Evolutionary conservation across 305 asterid genomes (phyloP).

Genomic region (Solanum hybrid): DNA sequence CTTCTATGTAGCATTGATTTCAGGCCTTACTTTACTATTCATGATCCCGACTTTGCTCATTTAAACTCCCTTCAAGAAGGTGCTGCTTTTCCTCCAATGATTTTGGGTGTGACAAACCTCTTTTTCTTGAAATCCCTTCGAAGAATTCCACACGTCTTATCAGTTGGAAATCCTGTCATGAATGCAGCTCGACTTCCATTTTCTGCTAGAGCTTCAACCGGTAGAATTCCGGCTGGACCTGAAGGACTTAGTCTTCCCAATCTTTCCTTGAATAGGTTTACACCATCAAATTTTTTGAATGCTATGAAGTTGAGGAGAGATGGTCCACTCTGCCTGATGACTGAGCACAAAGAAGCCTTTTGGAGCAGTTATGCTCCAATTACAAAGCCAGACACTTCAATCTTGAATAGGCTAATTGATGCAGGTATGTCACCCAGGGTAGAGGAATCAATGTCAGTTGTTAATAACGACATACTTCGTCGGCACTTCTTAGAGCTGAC

Average conservation of each 20-base stretch:
- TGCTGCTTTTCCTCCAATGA: constrained; percentile 69
- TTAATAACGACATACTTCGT: constrained; percentile 87
- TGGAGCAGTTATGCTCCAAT: constrained; percentile 77
- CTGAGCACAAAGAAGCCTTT: constrained; percentile 87
- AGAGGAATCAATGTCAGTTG: constrained; percentile 99
- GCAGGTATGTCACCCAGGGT: constrained; percentile 97
- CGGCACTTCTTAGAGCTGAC: constrained; percentile 98
- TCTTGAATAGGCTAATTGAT: constrained; percentile 89
- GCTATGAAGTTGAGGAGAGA: constrained; percentile 88
- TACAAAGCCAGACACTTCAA: constrained; percentile 88
- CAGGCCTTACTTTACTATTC: constrained; percentile 94
- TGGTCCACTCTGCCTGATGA: constrained; percentile 90
- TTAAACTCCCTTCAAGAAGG: constrained; percentile 69
- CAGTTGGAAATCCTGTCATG: constrained; percentile 74
- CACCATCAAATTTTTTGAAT: constrained; percentile 72
- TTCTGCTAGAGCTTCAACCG: constrained; percentile 36
- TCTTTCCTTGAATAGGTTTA: constrained; percentile 59
- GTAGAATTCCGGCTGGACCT: constrained; percentile 41
- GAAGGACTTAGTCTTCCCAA: constrained; percentile 39
- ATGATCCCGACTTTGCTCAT: constrained; percentile 75
- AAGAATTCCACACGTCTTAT: constrained; percentile 77
- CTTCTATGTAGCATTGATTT: constrained; percentile 81
- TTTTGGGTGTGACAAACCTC: constrained; percentile 91
- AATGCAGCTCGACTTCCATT: constrained; percentile 43
- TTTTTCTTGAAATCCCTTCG: constrained; percentile 88